Evolutionary conservation across 371 early-diverging fungal genomes (phyloP).

Genomic region (Mucor racemosus): DNA sequence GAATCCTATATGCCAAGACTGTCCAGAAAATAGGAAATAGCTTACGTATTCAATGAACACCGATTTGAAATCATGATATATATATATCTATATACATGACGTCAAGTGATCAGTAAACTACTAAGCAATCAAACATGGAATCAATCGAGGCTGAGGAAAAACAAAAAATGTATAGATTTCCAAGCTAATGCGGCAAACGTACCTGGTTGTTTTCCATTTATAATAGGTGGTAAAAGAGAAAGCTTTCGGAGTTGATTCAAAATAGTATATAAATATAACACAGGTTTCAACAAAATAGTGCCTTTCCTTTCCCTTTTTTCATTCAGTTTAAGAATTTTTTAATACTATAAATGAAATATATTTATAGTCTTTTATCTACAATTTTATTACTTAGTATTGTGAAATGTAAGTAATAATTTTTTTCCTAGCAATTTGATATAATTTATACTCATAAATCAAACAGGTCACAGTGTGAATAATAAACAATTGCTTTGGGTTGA

Average conservation of each 20-base stretch:
- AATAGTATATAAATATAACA: neutral
- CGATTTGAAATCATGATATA: neutral
- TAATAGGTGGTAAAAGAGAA: too few species aligned
- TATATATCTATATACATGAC: neutral
- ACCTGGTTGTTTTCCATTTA: neutral
- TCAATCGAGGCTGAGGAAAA: neutral
- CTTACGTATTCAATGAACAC: neutral
- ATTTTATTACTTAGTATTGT: neutral
- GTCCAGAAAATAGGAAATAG: neutral
- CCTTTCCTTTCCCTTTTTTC: neutral
- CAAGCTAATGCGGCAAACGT: neutral
- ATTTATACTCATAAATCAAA: neutral
- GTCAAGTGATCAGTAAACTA: neutral
- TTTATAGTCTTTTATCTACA: neutral
- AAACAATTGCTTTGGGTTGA: conserved; percentile 39
- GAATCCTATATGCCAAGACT: conserved; percentile 5
- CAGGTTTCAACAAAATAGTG: neutral
- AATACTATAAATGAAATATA: neutral
- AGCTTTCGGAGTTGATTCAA: neutral
- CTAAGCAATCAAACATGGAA: neutral
- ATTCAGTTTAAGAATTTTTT: neutral
- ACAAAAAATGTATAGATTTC: neutral
- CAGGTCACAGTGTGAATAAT: conserved; percentile 33
- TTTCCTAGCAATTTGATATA: neutral
- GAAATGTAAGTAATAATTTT: neutral